phyloP scores from a whole-genome alignment of 2,329 filamentous ascomycete genomes.

The Cladosporium sp. region DNA sequence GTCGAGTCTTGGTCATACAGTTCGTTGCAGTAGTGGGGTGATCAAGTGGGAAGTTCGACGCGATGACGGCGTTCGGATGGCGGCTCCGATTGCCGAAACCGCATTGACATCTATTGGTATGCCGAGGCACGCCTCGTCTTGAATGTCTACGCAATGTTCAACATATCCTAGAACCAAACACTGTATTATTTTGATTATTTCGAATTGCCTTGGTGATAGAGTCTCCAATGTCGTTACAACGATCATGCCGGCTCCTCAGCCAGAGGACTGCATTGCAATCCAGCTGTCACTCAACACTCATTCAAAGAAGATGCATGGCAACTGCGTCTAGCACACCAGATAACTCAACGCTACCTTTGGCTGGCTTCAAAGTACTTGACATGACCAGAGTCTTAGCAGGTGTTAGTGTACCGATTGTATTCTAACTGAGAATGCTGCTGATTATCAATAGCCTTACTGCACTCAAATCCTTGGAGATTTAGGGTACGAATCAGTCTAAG shows the following conservation, averaged over 20 bases:
- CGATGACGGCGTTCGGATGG: conserved; percentile 5
- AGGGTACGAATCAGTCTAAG: conserved; percentile 59
- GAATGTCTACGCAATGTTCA: neutral
- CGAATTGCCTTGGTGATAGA: too few relatives aligned
- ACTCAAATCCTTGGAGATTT: conserved; percentile 95
- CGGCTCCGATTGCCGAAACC: neutral
- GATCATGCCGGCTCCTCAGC: conserved; percentile 18
- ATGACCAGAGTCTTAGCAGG: conserved; percentile 96
- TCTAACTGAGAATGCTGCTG: conserved; percentile 1
- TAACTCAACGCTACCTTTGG: conserved; percentile 60
- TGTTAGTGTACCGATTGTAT: conserved; percentile 44
- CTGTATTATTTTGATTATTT: neutral
- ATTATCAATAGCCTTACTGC: conserved; percentile 71
- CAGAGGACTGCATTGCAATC: conserved; percentile 9
- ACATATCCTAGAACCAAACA: neutral
- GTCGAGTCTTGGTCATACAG: conserved; percentile 4
- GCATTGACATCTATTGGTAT: neutral
- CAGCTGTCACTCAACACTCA: conserved; percentile 9
- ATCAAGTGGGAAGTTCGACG: neutral
- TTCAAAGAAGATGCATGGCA: conserved; percentile 36
- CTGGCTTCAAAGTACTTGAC: conserved; percentile 84
- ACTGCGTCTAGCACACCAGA: conserved; percentile 36
- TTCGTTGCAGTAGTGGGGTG: neutral
- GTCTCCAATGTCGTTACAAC: conserved; percentile 19
- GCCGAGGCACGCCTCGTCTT: conserved; percentile 1